Conservation (phyloP, 164 flowering plant species). For the Vitis vinifera region ASM3070453v1 NC_081810.1:6934501-6935000, state of each 20-base stretch:
- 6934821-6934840: neutral
- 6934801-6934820: constrained; percentile 4
- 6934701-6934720: too few species aligned
- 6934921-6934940: too few species aligned
- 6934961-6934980: neutral
- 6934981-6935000: neutral
- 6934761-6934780: too few species aligned
- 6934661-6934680: too few species aligned
- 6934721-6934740: too few species aligned
- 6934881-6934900: constrained; percentile 8
- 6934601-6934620: too few species aligned
- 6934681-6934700: too few species aligned
- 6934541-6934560: too few species aligned
- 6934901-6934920: neutral
- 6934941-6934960: neutral
- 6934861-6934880: too few species aligned
- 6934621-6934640: too few species aligned
- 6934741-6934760: too few species aligned
- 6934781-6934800: neutral
- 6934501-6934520: neutral
- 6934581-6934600: neutral
- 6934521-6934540: neutral
- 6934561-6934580: neutral
- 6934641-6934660: too few species aligned
- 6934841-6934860: neutral